These are phyloP conservation scores for Arachnomyces sp. DNA, from an alignment of 2,329 filamentous ascomycete species.

Conservation along the genomic window DNA sequence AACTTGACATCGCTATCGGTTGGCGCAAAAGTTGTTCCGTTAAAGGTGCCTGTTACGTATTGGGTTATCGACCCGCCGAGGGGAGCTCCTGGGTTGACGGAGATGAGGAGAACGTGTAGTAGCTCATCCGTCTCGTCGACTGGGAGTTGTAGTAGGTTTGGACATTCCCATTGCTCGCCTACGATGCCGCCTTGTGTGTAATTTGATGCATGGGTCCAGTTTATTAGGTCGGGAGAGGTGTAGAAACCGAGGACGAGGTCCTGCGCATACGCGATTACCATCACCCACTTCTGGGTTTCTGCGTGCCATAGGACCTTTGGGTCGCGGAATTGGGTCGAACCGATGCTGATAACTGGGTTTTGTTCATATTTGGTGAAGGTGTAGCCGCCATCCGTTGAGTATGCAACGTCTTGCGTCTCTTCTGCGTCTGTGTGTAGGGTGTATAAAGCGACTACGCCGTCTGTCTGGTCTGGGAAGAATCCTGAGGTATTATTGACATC, in stretches of 20 bases:
- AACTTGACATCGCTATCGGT: conserved; percentile 17
- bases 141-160: conserved; percentile 52
- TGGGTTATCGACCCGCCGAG: conserved; percentile 22
- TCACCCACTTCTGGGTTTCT: conserved; percentile 46
- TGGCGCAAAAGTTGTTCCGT: conserved; percentile 50
- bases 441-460: conserved; percentile 56
- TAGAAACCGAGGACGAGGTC: conserved; percentile 54
- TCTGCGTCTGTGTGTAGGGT: conserved; percentile 29
- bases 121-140: conserved; percentile 24
- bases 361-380: conserved; percentile 51
- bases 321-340: conserved; percentile 53
- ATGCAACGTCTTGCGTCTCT: conserved; percentile 53
- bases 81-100: conserved; percentile 29
- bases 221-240: conserved; percentile 50
- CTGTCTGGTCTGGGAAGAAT: conserved; percentile 54
- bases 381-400: conserved; percentile 54
- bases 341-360: conserved; percentile 54
- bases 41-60: conserved; percentile 45
- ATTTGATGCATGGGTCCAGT: conserved; percentile 52
- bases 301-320: conserved; percentile 56
- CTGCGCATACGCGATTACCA: conserved; percentile 46
- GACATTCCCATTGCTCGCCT: conserved; percentile 55
- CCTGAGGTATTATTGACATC: conserved; percentile 58
- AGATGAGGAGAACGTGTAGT: conserved; percentile 22
- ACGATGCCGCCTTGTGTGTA: conserved; percentile 47